Evolutionary conservation across 805 yeast species (phyloP).

Genomic region (Citeromyces nyonsensis): DNA sequence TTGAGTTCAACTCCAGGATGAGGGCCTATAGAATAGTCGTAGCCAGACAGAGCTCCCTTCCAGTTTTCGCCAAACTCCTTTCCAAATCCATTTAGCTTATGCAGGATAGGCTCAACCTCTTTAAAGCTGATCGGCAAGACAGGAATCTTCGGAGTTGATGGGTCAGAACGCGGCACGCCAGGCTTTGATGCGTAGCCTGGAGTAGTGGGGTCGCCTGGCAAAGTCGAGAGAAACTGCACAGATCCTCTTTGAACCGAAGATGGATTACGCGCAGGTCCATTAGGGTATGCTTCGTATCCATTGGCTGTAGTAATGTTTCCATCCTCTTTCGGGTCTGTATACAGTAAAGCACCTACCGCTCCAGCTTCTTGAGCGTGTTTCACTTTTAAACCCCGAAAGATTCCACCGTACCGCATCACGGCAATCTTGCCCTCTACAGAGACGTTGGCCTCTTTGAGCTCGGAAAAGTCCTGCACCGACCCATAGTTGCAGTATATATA

Average conservation of each 20-base stretch:
- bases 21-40: slow-evolving; percentile 19
- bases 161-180: slow-evolving; percentile 30
- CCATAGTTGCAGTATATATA: slow-evolving; percentile 62
- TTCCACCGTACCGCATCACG: slow-evolving; percentile 47
- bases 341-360: slow-evolving; percentile 49
- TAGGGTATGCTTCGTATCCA: slow-evolving; percentile 53
- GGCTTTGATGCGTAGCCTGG: slow-evolving; percentile 51
- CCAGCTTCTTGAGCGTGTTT: slow-evolving; percentile 64
- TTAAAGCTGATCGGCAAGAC: slow-evolving; percentile 51
- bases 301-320: slow-evolving; percentile 31
- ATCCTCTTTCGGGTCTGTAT: slow-evolving; percentile 60
- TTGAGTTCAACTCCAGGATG: slow-evolving; percentile 26
- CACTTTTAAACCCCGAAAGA: slow-evolving; percentile 63
- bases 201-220: slow-evolving; percentile 72
- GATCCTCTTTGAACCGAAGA: slow-evolving; percentile 67
- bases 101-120: slow-evolving; percentile 49
- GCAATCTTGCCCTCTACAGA: slow-evolving; percentile 43
- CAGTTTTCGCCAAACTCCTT: slow-evolving; percentile 14
- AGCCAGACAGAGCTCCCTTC: slow-evolving; percentile 17
- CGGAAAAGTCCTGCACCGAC: slow-evolving; percentile 38
- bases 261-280: slow-evolving; percentile 69
- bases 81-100: slow-evolving; percentile 45
- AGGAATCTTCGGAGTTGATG: slow-evolving; percentile 53
- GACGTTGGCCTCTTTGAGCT: slow-evolving; percentile 28
- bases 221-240: slow-evolving; percentile 39